phyloP scores from a whole-genome alignment of 805 yeast genomes.

The Ogataea nakhonphanomensis region DNA sequence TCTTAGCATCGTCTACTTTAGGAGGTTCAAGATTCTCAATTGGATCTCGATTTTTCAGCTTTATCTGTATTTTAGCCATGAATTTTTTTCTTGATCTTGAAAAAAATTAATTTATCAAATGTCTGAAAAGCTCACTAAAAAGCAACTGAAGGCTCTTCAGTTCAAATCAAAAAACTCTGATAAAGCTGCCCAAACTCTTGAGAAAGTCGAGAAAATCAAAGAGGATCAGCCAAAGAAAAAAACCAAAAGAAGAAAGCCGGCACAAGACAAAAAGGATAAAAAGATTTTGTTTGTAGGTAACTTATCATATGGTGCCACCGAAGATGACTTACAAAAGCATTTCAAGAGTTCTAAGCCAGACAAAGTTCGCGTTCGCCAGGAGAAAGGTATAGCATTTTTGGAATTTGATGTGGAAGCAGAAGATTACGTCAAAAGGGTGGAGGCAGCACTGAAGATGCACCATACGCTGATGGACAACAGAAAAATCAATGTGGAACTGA shows the following conservation, averaged over 20 bases:
- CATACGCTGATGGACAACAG: slow-evolving; percentile 66
- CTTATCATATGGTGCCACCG: slow-evolving; percentile 68
- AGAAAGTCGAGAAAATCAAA: slow-evolving; percentile 33
- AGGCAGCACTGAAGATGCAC: slow-evolving; percentile 79
- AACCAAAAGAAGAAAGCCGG: slow-evolving; percentile 39
- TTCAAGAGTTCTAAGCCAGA: slow-evolving; percentile 74
- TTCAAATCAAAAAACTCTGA: slow-evolving; percentile 41
- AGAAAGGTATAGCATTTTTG: slow-evolving; percentile 88
- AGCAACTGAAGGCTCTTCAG: slow-evolving; percentile 59
- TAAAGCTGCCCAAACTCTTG: slow-evolving; percentile 35
- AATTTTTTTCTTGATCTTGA: slow-evolving; percentile 4
- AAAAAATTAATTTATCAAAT: slow-evolving; percentile 6
- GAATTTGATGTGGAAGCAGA: slow-evolving; percentile 63
- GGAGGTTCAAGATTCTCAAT: slow-evolving; percentile 14
- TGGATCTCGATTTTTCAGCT: slow-evolving; percentile 12
- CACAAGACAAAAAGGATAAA: slow-evolving; percentile 48
- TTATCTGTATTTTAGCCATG: slow-evolving; percentile 22
- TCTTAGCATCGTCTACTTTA: background rate
- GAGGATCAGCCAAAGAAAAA: slow-evolving; percentile 71
- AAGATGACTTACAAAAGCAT: slow-evolving; percentile 61
- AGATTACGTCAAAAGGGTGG: slow-evolving; percentile 77
- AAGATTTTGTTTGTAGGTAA: slow-evolving; percentile 89
- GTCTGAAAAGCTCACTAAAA: slow-evolving; percentile 52
- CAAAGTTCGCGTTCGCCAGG: slow-evolving; percentile 70
- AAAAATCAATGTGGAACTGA: slow-evolving; percentile 90